Conservation (phyloP, 768 basidiomycete species). For the Tylopilus sp. region DNA sequence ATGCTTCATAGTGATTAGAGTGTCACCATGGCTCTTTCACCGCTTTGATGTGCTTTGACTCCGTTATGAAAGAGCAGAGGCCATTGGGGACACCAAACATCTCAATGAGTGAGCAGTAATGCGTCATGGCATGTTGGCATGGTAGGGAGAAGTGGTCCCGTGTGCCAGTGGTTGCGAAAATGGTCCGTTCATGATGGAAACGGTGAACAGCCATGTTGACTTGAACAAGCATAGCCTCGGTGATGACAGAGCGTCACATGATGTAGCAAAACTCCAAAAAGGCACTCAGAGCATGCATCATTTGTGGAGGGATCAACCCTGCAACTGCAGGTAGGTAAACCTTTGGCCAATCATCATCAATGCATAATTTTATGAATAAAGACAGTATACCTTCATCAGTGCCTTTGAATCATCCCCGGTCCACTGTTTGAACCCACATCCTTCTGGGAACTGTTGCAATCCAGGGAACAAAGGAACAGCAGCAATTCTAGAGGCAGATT, state of each 20-base stretch:
- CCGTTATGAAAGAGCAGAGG: too few relatives aligned
- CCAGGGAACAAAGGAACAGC: too few relatives aligned
- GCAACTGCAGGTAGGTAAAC: not conserved
- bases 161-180: not conserved
- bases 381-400: not conserved
- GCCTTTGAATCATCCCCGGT: too few relatives aligned
- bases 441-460: too few relatives aligned
- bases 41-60: too few relatives aligned
- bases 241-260: not conserved
- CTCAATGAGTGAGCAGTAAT: slow-evolving; percentile 17
- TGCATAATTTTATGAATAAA: not conserved
- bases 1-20: not conserved
- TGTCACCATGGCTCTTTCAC: not conserved
- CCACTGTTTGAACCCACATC: too few relatives aligned
- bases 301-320: not conserved
- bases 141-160: slow-evolving; percentile 23
- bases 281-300: not conserved
- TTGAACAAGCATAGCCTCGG: not conserved
- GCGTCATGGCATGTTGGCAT: slow-evolving; percentile 32
- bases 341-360: too few relatives aligned
- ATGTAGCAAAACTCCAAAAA: not conserved
- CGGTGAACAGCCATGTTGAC: not conserved
- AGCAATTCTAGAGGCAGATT: too few relatives aligned
- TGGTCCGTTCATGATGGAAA: not conserved
- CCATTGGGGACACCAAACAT: not conserved